Percentiles rank a stretch among this genome's conserved stretches.
Conservation (phyloP, 352 stramenopile genomes). For the Pythium oligandrum region DNA sequence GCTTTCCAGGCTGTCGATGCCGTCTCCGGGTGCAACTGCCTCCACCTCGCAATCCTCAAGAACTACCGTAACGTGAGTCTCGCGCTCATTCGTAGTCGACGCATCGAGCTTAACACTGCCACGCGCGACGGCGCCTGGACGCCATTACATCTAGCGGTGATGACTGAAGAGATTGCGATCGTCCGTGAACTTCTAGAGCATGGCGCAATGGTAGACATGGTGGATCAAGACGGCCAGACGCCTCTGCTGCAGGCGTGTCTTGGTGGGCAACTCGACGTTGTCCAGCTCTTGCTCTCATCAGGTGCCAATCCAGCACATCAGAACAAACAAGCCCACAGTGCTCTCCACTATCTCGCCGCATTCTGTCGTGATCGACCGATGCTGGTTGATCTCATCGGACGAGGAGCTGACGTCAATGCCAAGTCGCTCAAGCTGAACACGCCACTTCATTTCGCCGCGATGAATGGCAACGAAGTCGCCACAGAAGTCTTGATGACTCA, state of each 20-base stretch:
- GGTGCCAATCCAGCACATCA: constrained; percentile 58
- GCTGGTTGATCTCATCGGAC: constrained; percentile 38
- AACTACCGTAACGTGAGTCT: constrained; percentile 46
- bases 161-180: constrained; percentile 44
- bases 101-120: constrained; percentile 39
- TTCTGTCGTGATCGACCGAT: constrained; percentile 53
- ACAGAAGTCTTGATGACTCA: constrained; percentile 49
- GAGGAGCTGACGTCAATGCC: constrained; percentile 55
- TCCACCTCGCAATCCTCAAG: constrained; percentile 63
- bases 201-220: constrained; percentile 48
- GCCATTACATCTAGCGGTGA: constrained; percentile 57
- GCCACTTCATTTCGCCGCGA: constrained; percentile 68
- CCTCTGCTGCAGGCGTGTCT: constrained; percentile 55
- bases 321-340: constrained; percentile 61
- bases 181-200: constrained; percentile 37
- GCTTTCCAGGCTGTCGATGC: constrained; percentile 46
- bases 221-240: constrained; percentile 62
- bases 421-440: constrained; percentile 76
- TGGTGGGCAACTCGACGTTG: constrained; percentile 39
- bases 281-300: constrained; percentile 35
- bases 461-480: constrained; percentile 71
- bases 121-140: constrained; percentile 48
- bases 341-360: constrained; percentile 59
- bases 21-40: constrained; percentile 32
- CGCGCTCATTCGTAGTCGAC: constrained; percentile 32